These are phyloP conservation scores for Cyclocybe cylindracea DNA, from an alignment of 768 basidiomycete genomes.

Conservation along the genomic window DNA sequence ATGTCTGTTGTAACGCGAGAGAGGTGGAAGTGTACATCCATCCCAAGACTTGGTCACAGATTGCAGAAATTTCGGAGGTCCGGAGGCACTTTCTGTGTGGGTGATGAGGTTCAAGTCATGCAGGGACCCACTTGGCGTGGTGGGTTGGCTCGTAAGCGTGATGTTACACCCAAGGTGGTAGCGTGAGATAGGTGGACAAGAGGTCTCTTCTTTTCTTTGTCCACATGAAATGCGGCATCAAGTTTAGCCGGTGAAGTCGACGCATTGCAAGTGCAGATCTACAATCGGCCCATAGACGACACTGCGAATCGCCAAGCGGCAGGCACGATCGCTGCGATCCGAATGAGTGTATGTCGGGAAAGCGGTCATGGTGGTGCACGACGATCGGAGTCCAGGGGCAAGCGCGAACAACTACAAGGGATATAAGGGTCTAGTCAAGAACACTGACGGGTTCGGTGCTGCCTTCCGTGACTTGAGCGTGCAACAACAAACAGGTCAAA, in stretches of 20 bases:
- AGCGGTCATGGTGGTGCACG: neutral
- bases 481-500: too few relatives aligned
- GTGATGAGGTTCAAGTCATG: slow-evolving; percentile 1
- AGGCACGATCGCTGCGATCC: too few relatives aligned
- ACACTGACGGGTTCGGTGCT: neutral
- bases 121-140: neutral
- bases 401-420: too few relatives aligned
- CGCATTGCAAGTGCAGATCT: too few relatives aligned
- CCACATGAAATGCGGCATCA: too few relatives aligned
- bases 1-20: neutral
- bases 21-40: neutral
- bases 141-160: neutral
- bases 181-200: too few relatives aligned
- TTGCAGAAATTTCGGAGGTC: neutral
- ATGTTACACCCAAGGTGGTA: too few relatives aligned
- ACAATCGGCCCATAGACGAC: too few relatives aligned
- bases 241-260: too few relatives aligned
- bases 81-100: neutral
- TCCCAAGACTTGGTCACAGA: neutral
- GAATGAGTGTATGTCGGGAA: neutral
- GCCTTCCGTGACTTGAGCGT: neutral
- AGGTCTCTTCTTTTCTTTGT: too few relatives aligned
- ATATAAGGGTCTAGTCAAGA: neutral
- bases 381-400: too few relatives aligned
- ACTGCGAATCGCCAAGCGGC: too few relatives aligned